These are phyloP conservation scores for Colletotrichum trifolii DNA, from an alignment of 2,329 filamentous ascomycete genomes.

Conservation along the genomic window DNA sequence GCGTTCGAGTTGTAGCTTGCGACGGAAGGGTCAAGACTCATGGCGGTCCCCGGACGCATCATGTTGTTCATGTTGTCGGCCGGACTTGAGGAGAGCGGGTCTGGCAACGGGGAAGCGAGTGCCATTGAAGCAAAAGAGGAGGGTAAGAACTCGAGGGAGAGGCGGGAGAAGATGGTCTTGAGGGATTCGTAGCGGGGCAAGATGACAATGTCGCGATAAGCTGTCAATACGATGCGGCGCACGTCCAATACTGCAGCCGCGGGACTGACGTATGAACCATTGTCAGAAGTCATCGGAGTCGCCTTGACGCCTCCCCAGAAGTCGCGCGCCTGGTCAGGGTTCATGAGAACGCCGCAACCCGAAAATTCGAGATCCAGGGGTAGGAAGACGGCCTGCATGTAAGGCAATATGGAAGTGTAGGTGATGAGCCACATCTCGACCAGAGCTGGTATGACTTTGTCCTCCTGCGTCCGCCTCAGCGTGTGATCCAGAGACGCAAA, in stretches of 20 bases:
- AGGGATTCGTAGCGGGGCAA: slow-evolving; percentile 89
- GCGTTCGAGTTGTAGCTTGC: slow-evolving; percentile 83
- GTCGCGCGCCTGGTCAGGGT: slow-evolving; percentile 80
- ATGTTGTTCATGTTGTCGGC: slow-evolving; percentile 51
- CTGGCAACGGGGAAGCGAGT: slow-evolving; percentile 63
- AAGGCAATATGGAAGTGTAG: slow-evolving; percentile 90
- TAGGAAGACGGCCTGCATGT: slow-evolving; percentile 94
- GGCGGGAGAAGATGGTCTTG: slow-evolving; percentile 88
- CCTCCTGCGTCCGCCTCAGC: slow-evolving; percentile 81
- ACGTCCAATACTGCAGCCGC: slow-evolving; percentile 78
- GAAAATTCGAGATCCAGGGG: slow-evolving; percentile 94
- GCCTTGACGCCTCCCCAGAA: slow-evolving; percentile 84
- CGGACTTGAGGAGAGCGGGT: slow-evolving; percentile 62
- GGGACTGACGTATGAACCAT: slow-evolving; percentile 56
- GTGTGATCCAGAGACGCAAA: slow-evolving; percentile 89
- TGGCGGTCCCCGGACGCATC: slow-evolving; percentile 76
- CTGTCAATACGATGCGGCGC: slow-evolving; percentile 85
- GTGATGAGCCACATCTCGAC: slow-evolving; percentile 96
- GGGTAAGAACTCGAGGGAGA: slow-evolving; percentile 83
- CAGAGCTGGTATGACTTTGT: slow-evolving; percentile 87
- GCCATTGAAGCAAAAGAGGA: slow-evolving; percentile 63
- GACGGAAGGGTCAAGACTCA: slow-evolving; percentile 78
- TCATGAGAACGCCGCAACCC: slow-evolving; percentile 83
- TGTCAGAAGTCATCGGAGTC: slow-evolving; percentile 46
- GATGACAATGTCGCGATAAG: slow-evolving; percentile 90